Evolutionary conservation across 75 land plant species (phyloP).

Genomic region (Picea glauca): DNA sequence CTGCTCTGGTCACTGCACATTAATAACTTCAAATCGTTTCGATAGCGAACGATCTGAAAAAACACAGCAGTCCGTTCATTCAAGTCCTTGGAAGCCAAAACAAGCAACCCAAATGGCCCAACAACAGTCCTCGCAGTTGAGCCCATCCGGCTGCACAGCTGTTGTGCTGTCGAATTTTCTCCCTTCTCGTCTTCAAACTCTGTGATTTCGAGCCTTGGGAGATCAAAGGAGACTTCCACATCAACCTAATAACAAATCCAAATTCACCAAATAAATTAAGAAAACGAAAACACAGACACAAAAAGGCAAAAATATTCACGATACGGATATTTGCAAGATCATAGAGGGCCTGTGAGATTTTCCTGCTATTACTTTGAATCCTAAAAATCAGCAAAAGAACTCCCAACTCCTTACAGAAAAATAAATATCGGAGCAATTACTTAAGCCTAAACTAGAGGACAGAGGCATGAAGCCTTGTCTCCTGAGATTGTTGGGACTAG

Average conservation of each 20-base stretch:
- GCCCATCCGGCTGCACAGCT: conserved; percentile 36
- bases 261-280: neutral
- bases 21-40: conserved; percentile 29
- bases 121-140: conserved; percentile 25
- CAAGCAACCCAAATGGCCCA: conserved; percentile 68
- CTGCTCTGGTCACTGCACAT: conserved; percentile 69
- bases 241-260: conserved; percentile 45
- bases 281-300: no score
- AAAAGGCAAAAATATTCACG: no score
- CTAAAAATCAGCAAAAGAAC: no score
- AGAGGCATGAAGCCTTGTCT: no score
- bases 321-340: no score
- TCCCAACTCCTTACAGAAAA: no score
- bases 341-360: no score
- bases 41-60: conserved; percentile 36
- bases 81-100: conserved; percentile 46
- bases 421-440: no score
- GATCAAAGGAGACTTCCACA: conserved; percentile 44
- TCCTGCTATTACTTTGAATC: no score
- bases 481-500: no score
- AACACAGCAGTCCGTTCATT: conserved; percentile 59
- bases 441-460: no score
- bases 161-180: conserved; percentile 14
- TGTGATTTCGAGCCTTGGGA: conserved; percentile 26
- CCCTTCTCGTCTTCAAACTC: conserved; percentile 17